Conservation (phyloP, 331 rosid species). For the Arachis monticola region DNA sequence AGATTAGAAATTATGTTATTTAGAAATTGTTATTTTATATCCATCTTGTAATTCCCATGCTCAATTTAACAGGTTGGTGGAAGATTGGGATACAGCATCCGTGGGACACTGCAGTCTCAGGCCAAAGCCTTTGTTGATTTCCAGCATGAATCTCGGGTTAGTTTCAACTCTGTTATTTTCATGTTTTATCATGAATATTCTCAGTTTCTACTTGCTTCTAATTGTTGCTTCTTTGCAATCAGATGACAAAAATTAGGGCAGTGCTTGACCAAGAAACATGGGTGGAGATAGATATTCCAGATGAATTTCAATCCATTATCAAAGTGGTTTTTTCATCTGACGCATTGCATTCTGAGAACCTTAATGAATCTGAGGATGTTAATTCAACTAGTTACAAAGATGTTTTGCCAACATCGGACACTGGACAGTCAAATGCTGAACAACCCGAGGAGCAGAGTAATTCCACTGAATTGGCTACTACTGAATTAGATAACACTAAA, state of each 20-base stretch:
- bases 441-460: constrained; percentile 47
- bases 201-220: constrained; percentile 30
- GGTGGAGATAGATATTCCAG: constrained; percentile 99
- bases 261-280: constrained; percentile 99
- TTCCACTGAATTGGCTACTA: constrained; percentile 52
- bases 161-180: constrained; percentile 39
- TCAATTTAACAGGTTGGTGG: constrained; percentile 87
- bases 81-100: constrained; percentile 98
- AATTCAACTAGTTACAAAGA: constrained; percentile 44
- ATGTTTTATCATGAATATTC: background rate
- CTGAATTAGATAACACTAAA: constrained; percentile 38
- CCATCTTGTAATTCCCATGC: constrained; percentile 40
- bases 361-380: constrained; percentile 59
- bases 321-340: constrained; percentile 60
- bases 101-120: constrained; percentile 96
- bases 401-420: constrained; percentile 39
- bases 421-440: constrained; percentile 50
- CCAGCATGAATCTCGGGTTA: constrained; percentile 99
- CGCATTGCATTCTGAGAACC: constrained; percentile 52
- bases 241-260: constrained; percentile 96
- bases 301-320: constrained; percentile 90
- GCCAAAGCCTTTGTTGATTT: constrained; percentile 96
- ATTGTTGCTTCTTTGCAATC: constrained; percentile 44
- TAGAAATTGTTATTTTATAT: constrained; percentile 22
- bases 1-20: constrained; percentile 24